Percentiles rank a stretch among this genome's conserved stretches.
Evolutionary conservation across 495 filamentous ascomycete genomes (phyloP).

Genomic region (Lentithecium fluviatile): DNA sequence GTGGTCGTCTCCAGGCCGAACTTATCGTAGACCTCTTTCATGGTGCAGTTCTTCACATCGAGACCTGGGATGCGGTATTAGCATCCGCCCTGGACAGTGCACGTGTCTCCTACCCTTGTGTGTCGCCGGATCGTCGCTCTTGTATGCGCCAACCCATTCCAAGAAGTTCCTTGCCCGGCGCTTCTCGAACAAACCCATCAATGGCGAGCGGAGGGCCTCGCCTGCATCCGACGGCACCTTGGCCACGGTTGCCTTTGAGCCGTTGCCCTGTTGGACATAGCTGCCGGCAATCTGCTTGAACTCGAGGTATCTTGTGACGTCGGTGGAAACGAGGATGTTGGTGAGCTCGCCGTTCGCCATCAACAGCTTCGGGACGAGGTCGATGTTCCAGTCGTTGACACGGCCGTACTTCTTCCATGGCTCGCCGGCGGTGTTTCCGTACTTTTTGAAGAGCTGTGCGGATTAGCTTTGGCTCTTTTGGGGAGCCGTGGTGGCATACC

Average conservation of each 20-base stretch:
- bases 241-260: slow-evolving; percentile 80
- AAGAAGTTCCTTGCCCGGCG: slow-evolving; percentile 93
- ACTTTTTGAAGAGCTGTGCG: slow-evolving; percentile 85
- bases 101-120: slow-evolving; percentile 69
- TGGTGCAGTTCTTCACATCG: slow-evolving; percentile 72
- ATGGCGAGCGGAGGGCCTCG: slow-evolving; percentile 85
- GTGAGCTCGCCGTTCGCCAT: slow-evolving; percentile 99
- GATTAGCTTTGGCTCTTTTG: slow-evolving; percentile 21
- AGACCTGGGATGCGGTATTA: slow-evolving; percentile 59
- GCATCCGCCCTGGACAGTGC: slow-evolving; percentile 5
- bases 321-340: slow-evolving; percentile 94
- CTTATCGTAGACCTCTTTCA: slow-evolving; percentile 97
- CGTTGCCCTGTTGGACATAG: slow-evolving; percentile 87
- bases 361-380: slow-evolving; percentile 94
- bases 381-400: slow-evolving; percentile 99
- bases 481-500: slow-evolving; percentile 51
- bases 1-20: slow-evolving; percentile 90
- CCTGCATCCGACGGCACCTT: slow-evolving; percentile 93
- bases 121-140: slow-evolving; percentile 75
- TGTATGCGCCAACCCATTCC: slow-evolving; percentile 92
- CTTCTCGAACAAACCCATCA: slow-evolving; percentile 99
- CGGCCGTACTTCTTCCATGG: slow-evolving; percentile 97
- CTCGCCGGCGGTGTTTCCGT: slow-evolving; percentile 84
- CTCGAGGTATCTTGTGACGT: slow-evolving; percentile 95
- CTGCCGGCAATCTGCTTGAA: slow-evolving; percentile 98